Evolutionary conservation across 495 filamentous ascomycete species (phyloP), one percentile per base, ranked within the genome.

Genomic region (Penicillium soppii): DNA sequence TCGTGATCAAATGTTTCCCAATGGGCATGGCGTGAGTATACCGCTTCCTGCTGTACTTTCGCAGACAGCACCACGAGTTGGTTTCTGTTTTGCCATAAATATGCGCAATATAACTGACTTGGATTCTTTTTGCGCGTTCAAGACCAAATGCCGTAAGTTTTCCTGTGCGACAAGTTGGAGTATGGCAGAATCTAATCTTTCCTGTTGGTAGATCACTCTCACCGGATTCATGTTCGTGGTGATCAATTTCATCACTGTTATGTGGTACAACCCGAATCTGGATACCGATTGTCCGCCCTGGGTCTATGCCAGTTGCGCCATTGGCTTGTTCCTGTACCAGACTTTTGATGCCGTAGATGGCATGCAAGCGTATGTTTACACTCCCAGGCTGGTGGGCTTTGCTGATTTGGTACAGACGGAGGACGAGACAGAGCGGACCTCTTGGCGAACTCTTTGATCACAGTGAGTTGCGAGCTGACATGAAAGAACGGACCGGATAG

Each of bases 271-370:
- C 59, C 92, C 94, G n/a, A 87, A 82, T 0, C 75, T 98, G 43
- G 94, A 98, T 69, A 85, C 87, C 66, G 90, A 98, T 67, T 97
- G 92, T 66, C 94, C 94, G 6, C 54, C 78, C 0, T 97, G 92
- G 94, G 94, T 98, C 13, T 98, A 97, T 77, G 86, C 84, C 43
- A 87, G 83, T 54, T 98, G 90, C 85, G 84, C 95, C 17, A 72
- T 87, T 39, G 94, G 94, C 2, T 70, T 98, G 57, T 96, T 97
- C 66, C 70, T 98, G 27, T 98, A 98, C 64, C 94, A 98, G 78
- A 98, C 94, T 1, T 97, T 97, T 69, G 94, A 98, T 72, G 94
- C 92, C 5, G 89, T 96, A 43, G 94, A 98, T 73, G 94, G 94
- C 36, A 82, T 89, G 29, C 94, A 98, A 66, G 94, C 94, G 81